These are phyloP conservation scores for Entonaema liquescens DNA, from an alignment of 495 filamentous ascomycete species.

Conservation along the genomic window DNA sequence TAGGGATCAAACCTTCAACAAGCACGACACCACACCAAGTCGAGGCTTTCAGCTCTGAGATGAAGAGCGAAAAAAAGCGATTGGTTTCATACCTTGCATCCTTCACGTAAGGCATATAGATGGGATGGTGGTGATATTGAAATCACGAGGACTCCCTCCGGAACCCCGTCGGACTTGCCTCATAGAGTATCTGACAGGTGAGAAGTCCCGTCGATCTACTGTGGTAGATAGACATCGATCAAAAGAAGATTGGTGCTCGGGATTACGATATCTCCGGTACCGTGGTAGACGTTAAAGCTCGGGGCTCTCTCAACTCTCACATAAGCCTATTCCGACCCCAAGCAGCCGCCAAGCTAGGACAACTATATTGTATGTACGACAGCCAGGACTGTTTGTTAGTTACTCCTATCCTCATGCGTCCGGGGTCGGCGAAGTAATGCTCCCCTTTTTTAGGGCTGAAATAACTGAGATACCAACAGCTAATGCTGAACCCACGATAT, in stretches of 20 bases:
- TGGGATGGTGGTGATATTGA: neutral
- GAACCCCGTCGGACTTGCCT: neutral
- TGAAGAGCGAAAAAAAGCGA: neutral
- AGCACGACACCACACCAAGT: neutral
- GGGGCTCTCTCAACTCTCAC: conserved; percentile 17
- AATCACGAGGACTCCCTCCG: neutral
- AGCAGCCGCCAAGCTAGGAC: neutral
- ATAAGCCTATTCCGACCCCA: conserved; percentile 30
- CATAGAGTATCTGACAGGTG: neutral
- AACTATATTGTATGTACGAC: neutral
- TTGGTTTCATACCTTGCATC: neutral
- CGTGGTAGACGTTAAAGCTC: conserved; percentile 16
- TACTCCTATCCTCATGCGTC: neutral
- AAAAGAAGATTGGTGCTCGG: neutral
- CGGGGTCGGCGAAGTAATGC: conserved; percentile 1
- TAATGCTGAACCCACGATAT: neutral
- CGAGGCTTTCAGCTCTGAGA: neutral
- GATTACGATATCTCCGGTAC: conserved; percentile 2
- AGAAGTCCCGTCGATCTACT: neutral
- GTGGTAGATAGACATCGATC: neutral
- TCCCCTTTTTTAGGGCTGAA: conserved; percentile 38
- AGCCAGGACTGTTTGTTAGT: too few relatives aligned
- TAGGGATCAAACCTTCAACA: neutral
- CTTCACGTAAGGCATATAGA: neutral
- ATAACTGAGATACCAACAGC: neutral